phyloP scores from a whole-genome alignment of 257 asterid genomes.

The Euphrasia confusa region DNA sequence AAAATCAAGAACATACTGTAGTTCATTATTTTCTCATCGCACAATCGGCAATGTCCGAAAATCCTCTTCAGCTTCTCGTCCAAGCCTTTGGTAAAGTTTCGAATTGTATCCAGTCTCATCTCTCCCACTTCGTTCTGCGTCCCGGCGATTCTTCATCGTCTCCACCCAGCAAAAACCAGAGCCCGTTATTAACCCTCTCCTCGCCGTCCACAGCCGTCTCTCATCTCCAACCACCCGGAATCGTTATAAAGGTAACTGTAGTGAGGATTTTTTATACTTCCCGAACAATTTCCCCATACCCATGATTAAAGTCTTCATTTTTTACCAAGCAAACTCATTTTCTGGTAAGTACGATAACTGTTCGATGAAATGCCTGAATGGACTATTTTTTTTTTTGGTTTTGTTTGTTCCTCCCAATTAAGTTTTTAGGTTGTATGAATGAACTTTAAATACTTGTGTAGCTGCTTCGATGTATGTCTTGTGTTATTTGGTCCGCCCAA shows the following conservation, averaged over 20 bases:
- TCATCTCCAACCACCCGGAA: slow-evolving; percentile 31
- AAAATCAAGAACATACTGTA: too few relatives aligned
- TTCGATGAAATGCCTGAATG: slow-evolving; percentile 49
- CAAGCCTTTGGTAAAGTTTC: slow-evolving; percentile 42
- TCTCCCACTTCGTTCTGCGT: slow-evolving; percentile 40
- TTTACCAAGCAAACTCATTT: not conserved
- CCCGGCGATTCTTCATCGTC: slow-evolving; percentile 24
- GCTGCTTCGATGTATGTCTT: not conserved
- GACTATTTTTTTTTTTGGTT: not conserved
- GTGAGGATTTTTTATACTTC: not conserved
- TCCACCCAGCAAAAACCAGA: slow-evolving; percentile 18
- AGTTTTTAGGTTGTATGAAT: not conserved
- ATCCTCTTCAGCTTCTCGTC: slow-evolving; percentile 54
- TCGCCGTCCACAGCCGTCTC: slow-evolving; percentile 19
- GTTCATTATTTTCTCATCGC: not conserved
- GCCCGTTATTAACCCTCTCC: slow-evolving; percentile 23
- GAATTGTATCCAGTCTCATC: slow-evolving; percentile 44
- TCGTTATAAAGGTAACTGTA: slow-evolving; percentile 37
- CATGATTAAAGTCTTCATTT: not conserved
- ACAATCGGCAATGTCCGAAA: slow-evolving; percentile 47
- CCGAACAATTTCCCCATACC: not conserved
- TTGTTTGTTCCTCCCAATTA: not conserved
- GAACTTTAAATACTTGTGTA: not conserved
- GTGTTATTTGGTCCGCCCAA: not conserved
- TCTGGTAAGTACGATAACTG: slow-evolving; percentile 26